Evolutionary conservation across 768 basidiomycete species (phyloP).

Genomic region (Neoboletus subvelutipes): DNA sequence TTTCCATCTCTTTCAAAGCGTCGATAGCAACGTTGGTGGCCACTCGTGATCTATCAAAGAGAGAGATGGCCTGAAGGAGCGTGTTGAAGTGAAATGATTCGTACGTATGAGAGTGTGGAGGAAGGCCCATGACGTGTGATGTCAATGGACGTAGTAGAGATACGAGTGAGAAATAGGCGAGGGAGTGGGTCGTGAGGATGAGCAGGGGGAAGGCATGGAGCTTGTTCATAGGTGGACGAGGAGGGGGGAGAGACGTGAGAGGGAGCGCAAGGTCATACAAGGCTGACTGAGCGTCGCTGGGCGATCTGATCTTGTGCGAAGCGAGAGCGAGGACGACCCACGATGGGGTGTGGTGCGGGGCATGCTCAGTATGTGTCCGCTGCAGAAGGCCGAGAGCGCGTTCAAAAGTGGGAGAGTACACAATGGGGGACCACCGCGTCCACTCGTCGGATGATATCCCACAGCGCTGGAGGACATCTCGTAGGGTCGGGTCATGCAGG

Average conservation of each 20-base stretch:
- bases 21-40: conserved; percentile 40
- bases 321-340: conserved; percentile 59
- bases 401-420: conserved; percentile 37
- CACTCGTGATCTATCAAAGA: conserved; percentile 40
- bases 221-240: conserved; percentile 13
- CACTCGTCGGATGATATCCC: conserved; percentile 39
- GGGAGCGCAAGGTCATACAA: conserved; percentile 44
- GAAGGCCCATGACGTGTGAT: conserved; percentile 40
- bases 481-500: conserved; percentile 2
- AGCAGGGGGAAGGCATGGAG: conserved; percentile 10
- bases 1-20: conserved; percentile 48
- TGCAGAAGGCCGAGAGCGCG: conserved; percentile 28
- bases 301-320: conserved; percentile 44
- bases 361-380: background rate
- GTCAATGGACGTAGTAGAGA: conserved; percentile 46
- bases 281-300: conserved; percentile 43
- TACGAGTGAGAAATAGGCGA: conserved; percentile 50
- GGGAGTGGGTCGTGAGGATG: conserved; percentile 39
- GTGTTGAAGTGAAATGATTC: conserved; percentile 47
- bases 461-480: conserved; percentile 31
- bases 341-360: conserved; percentile 34
- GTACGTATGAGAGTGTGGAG: conserved; percentile 11
- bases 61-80: conserved; percentile 51
- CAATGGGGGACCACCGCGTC: conserved; percentile 38
- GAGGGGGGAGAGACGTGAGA: conserved; percentile 35